These are phyloP conservation scores for Dendrostoma leiphaemia DNA, from an alignment of 2,329 filamentous ascomycete genomes.

Conservation along the genomic window DNA sequence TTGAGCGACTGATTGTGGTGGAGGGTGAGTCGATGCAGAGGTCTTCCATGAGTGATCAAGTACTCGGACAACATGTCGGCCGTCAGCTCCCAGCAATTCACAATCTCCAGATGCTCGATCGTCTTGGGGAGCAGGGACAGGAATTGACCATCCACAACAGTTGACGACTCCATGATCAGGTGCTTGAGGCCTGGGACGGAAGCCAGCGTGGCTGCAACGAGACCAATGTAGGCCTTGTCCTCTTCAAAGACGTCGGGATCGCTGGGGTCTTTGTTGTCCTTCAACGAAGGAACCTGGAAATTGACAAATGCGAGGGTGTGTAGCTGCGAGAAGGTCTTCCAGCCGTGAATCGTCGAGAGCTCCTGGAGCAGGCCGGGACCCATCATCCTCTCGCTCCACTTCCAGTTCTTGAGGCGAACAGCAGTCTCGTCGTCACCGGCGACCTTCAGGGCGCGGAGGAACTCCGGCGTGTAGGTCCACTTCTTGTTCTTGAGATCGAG, in stretches of 20 bases:
- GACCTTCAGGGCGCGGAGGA: conserved; percentile 64
- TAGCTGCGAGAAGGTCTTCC: conserved; percentile 54
- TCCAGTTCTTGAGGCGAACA: conserved; percentile 52
- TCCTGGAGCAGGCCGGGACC: conserved; percentile 44
- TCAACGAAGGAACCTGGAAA: conserved; percentile 55
- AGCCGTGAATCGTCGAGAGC: conserved; percentile 51
- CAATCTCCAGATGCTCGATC: conserved; percentile 67
- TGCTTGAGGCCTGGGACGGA: conserved; percentile 62
- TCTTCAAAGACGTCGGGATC: conserved; percentile 40
- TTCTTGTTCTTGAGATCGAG: conserved; percentile 51
- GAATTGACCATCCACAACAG: conserved; percentile 65
- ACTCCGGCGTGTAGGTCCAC: conserved; percentile 66
- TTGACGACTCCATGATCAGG: conserved; percentile 73
- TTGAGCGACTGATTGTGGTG: conserved; percentile 78
- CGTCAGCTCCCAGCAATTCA: conserved; percentile 75
- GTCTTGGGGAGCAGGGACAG: conserved; percentile 66
- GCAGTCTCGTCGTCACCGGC: conserved; percentile 32
- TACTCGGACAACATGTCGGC: conserved; percentile 65
- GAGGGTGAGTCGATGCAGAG: conserved; percentile 67
- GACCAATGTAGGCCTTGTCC: conserved; percentile 29
- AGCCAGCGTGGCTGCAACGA: conserved; percentile 46
- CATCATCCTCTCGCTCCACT: conserved; percentile 58
- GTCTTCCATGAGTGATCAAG: conserved; percentile 63
- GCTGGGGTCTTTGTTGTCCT: conserved; percentile 31
- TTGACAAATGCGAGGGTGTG: conserved; percentile 61